A percentile compares a stretch with the other conserved stretches of the same genome.
phyloP scores from a whole-genome alignment of 495 filamentous ascomycete genomes.

The Aspergillus haitiensis region DNA sequence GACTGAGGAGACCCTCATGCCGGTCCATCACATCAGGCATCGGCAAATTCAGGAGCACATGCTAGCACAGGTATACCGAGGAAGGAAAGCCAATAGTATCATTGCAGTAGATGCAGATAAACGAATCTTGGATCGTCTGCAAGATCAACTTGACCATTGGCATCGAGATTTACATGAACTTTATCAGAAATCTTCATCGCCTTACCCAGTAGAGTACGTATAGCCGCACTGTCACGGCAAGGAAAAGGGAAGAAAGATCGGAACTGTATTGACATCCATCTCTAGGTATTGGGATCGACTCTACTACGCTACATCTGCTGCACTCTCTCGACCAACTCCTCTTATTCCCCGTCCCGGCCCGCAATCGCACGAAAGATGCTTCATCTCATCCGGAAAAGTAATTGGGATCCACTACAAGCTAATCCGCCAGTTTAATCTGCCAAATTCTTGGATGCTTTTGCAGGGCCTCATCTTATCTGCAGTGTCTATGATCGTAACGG shows the following conservation, averaged over 20 bases:
- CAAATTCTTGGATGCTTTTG: conserved; percentile 6
- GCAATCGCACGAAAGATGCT: conserved; percentile 4
- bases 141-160: conserved; percentile 5
- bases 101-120: not conserved
- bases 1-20: not conserved
- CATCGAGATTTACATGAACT: conserved; percentile 7
- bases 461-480: conserved; percentile 7
- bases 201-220: conserved; percentile 6
- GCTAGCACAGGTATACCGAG: not conserved
- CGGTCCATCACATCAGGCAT: conserved; percentile 5
- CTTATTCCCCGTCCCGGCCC: conserved; percentile 2
- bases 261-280: not conserved
- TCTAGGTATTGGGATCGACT: conserved; percentile 8
- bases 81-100: not conserved
- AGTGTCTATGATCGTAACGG: conserved; percentile 3
- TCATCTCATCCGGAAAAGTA: conserved; percentile 2
- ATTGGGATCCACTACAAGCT: conserved; percentile 7
- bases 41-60: conserved; percentile 7
- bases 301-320: conserved; percentile 7
- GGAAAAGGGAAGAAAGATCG: not conserved
- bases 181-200: not conserved
- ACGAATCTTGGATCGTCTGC: not conserved
- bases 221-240: no score
- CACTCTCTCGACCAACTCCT: not conserved
- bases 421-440: conserved; percentile 3